These are phyloP conservation scores for Saccharomyces hybrid DNA, from an alignment of 1,139 yeast species.

Conservation along the genomic window DNA sequence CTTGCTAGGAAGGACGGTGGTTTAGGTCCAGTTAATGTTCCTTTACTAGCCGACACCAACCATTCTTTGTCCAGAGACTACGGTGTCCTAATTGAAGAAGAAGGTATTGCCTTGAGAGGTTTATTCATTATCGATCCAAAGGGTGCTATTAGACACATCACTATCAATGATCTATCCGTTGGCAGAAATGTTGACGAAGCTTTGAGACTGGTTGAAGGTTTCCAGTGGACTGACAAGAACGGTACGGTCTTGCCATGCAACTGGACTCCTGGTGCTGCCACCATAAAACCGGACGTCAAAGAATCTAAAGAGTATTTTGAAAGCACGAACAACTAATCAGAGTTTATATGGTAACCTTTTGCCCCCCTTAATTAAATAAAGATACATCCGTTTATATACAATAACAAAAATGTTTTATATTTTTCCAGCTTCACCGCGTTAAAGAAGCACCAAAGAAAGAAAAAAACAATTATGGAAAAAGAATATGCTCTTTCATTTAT, in stretches of 20 bases:
- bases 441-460: neutral
- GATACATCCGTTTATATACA: neutral
- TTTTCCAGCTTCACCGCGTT: neutral
- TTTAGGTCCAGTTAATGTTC: slow-evolving; percentile 88
- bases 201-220: slow-evolving; percentile 93
- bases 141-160: slow-evolving; percentile 89
- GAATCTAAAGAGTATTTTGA: slow-evolving; percentile 49
- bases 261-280: slow-evolving; percentile 97
- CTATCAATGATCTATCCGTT: slow-evolving; percentile 96
- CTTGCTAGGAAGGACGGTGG: slow-evolving; percentile 97
- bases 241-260: slow-evolving; percentile 99
- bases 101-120: slow-evolving; percentile 95
- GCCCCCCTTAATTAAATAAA: neutral
- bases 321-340: slow-evolving; percentile 20
- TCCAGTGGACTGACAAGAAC: slow-evolving; percentile 97
- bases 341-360: neutral
- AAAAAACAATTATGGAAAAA: neutral
- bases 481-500: neutral
- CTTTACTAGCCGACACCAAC: slow-evolving; percentile 94
- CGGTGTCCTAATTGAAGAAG: slow-evolving; percentile 95
- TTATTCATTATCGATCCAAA: slow-evolving; percentile 95
- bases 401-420: neutral
- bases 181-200: slow-evolving; percentile 98
- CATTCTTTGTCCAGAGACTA: slow-evolving; percentile 89
- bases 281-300: slow-evolving; percentile 82